Conservation (phyloP, 2,329 filamentous ascomycete species). For the Cladobotryum mycophilum region DNA sequence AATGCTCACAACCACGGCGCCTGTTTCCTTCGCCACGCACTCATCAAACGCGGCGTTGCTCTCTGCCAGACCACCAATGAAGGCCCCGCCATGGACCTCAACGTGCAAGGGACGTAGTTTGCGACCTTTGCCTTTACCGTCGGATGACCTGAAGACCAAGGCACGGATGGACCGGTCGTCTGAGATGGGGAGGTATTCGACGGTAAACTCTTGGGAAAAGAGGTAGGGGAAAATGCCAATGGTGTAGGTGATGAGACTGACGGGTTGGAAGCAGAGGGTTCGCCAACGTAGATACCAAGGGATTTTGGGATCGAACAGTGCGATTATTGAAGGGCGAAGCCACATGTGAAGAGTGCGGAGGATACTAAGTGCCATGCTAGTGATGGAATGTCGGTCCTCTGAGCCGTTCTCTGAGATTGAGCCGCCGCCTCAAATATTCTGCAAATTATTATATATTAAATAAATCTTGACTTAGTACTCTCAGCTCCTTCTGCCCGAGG, state of each 20-base stretch:
- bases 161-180: conserved; percentile 22
- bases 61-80: conserved; percentile 38
- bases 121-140: conserved; percentile 12
- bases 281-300: conserved; percentile 37
- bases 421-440: too few relatives aligned
- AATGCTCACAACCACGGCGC: conserved; percentile 41
- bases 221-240: conserved; percentile 31
- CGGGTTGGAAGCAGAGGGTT: conserved; percentile 36
- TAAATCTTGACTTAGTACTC: too few relatives aligned
- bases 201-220: conserved; percentile 29
- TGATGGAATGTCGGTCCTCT: neutral
- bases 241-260: conserved; percentile 31
- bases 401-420: too few relatives aligned
- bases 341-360: conserved; percentile 14
- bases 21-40: conserved; percentile 30
- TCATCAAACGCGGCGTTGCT: conserved; percentile 28
- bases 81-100: conserved; percentile 38
- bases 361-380: neutral
- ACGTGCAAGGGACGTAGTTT: conserved; percentile 36
- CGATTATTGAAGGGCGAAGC: conserved; percentile 26
- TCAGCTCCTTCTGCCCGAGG: too few relatives aligned
- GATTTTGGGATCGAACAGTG: conserved; percentile 30
- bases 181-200: conserved; percentile 28
- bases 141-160: conserved; percentile 28
- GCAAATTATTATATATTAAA: too few relatives aligned